phyloP scores from a whole-genome alignment of 192 early-diverging fungal genomes.

The Lobosporangium transversale region DNA sequence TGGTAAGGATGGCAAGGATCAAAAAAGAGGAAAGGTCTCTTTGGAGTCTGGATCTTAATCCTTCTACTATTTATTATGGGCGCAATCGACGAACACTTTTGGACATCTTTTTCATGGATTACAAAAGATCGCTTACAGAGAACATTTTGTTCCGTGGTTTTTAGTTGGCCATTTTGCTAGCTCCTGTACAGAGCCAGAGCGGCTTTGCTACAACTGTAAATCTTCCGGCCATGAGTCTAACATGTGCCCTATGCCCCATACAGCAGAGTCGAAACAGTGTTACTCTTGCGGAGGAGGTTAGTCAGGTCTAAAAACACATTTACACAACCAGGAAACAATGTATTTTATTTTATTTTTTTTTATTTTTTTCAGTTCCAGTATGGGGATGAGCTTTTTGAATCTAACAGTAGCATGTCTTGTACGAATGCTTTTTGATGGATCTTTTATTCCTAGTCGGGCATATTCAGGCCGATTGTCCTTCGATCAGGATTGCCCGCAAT shows the following conservation, averaged over 20 bases:
- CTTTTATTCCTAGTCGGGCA: slow-evolving; percentile 67
- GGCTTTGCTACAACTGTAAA: slow-evolving; percentile 69
- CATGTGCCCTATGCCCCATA: slow-evolving; percentile 58
- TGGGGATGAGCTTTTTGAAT: not conserved
- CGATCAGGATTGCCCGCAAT: slow-evolving; percentile 42
- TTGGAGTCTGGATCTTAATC: too few relatives aligned
- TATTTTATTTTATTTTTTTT: not conserved
- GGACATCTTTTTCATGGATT: not conserved
- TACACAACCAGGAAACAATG: too few relatives aligned
- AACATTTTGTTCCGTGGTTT: too few relatives aligned
- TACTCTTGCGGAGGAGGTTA: slow-evolving; percentile 66
- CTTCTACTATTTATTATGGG: too few relatives aligned
- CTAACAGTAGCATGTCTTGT: not conserved
- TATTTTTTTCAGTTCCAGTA: not conserved
- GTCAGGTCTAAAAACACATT: not conserved
- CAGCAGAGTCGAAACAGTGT: slow-evolving; percentile 59
- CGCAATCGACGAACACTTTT: too few relatives aligned
- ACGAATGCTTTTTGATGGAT: too few relatives aligned
- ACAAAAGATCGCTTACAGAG: too few relatives aligned
- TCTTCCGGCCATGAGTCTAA: slow-evolving; percentile 62
- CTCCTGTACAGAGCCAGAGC: slow-evolving; percentile 59
- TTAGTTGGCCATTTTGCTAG: slow-evolving; percentile 65
- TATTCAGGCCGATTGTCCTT: slow-evolving; percentile 62
- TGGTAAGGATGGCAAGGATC: slow-evolving; percentile 49
- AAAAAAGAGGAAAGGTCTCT: not conserved